Evolutionary conservation across 2,329 filamentous ascomycete species (phyloP).

Genomic region (Emergomyces orientalis): DNA sequence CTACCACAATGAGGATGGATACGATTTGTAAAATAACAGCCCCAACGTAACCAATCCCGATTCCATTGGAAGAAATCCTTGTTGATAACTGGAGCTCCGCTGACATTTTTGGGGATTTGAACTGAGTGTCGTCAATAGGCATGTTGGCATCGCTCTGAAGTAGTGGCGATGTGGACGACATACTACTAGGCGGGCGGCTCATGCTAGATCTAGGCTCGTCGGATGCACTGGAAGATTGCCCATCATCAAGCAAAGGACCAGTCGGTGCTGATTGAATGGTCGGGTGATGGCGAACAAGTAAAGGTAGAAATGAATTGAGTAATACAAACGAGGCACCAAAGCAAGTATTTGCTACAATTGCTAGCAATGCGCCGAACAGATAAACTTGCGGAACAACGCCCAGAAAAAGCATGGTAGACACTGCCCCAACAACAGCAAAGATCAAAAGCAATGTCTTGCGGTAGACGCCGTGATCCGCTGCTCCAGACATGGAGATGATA

Average conservation of each 20-base stretch:
- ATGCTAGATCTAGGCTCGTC: neutral
- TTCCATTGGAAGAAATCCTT: constrained; percentile 81
- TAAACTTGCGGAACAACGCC: constrained; percentile 67
- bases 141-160: constrained; percentile 23
- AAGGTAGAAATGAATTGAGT: constrained; percentile 85
- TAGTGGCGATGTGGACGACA: neutral
- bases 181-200: neutral
- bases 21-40: constrained; percentile 75
- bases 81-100: constrained; percentile 74
- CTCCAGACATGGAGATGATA: constrained; percentile 92
- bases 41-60: constrained; percentile 87
- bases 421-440: constrained; percentile 76
- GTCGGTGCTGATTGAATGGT: constrained; percentile 31
- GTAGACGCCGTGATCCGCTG: constrained; percentile 87
- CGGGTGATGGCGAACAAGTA: constrained; percentile 81
- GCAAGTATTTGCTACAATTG: constrained; percentile 84
- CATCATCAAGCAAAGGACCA: constrained; percentile 9
- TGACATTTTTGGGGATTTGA: constrained; percentile 29
- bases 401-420: constrained; percentile 81
- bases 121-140: neutral
- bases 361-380: constrained; percentile 69
- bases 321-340: constrained; percentile 94
- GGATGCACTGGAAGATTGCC: neutral
- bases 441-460: constrained; percentile 75
- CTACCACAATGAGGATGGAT: constrained; percentile 66